These are phyloP conservation scores for Populus hybrid DNA, from an alignment of 441 rosid species.

Conservation along the genomic window DNA sequence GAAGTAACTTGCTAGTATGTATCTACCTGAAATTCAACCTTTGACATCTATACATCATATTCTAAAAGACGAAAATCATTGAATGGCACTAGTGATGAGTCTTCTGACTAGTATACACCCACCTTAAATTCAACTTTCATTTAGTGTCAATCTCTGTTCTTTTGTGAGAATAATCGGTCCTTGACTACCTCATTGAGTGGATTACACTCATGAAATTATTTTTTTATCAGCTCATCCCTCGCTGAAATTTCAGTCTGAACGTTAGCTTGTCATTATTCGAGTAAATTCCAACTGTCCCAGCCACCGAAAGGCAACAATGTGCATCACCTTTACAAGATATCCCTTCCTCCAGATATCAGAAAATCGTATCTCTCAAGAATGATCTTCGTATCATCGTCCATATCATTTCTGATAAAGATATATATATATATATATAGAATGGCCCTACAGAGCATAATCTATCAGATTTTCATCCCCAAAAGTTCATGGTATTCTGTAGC, in stretches of 20 bases:
- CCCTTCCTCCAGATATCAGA: neutral
- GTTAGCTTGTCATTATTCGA: neutral
- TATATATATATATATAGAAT: neutral
- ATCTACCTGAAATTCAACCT: neutral
- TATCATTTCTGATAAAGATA: neutral
- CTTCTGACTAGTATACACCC: neutral
- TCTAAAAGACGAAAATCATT: neutral
- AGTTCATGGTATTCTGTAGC: neutral
- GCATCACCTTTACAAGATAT: neutral
- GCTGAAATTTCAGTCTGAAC: neutral
- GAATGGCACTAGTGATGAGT: neutral
- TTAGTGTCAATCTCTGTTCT: neutral
- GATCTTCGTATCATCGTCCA: neutral
- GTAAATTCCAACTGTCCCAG: neutral
- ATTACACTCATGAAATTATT: neutral
- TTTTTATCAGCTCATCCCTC: neutral
- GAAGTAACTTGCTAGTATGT: neutral
- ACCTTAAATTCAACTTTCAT: neutral
- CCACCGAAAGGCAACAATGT: neutral
- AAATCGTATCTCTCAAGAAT: neutral
- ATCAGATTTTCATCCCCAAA: neutral
- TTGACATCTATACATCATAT: neutral
- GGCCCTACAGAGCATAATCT: slow-evolving; percentile 1
- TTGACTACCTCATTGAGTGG: neutral
- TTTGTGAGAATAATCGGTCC: neutral